Evolutionary conservation across 2,329 filamentous ascomycete species (phyloP).

Genomic region (Aspergillus sclerotialis): DNA sequence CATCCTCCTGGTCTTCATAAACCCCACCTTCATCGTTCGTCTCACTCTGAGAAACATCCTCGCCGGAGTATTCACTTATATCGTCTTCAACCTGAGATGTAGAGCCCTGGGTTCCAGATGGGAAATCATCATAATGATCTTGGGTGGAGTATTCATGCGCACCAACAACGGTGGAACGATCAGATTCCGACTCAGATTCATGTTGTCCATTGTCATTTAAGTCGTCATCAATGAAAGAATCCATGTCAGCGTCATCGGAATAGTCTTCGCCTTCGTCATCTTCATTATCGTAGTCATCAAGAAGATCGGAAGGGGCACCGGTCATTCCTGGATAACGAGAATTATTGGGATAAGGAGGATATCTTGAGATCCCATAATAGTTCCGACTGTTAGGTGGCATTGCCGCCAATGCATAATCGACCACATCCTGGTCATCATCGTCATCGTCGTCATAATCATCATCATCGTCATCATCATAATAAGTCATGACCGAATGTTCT

Average conservation of each 20-base stretch:
- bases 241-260: conserved; percentile 24
- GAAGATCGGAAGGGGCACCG: conserved; percentile 4
- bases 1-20: conserved; percentile 9
- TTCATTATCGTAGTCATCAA: conserved; percentile 7
- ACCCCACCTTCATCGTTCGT: conserved; percentile 11
- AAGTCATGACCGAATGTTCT: conserved; percentile 35
- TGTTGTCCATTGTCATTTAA: conserved; percentile 10
- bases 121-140: conserved; percentile 9
- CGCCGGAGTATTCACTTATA: conserved; percentile 6
- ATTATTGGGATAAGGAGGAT: conserved; percentile 1
- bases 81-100: conserved; percentile 6
- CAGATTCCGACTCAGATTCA: conserved; percentile 21
- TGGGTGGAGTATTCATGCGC: conserved; percentile 9
- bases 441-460: conserved; percentile 25
- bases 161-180: conserved; percentile 27
- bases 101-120: conserved; percentile 12
- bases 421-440: conserved; percentile 13
- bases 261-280: conserved; percentile 20
- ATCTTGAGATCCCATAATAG: neutral
- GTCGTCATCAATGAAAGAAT: conserved; percentile 30
- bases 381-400: neutral
- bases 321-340: conserved; percentile 1
- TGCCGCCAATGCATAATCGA: conserved; percentile 3
- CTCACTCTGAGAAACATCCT: neutral
- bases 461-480: conserved; percentile 25